Evolutionary conservation across 2,329 filamentous ascomycete genomes (phyloP), one percentile per base, ranked within the genome.

Genomic region (Corynespora cassiicola): DNA sequence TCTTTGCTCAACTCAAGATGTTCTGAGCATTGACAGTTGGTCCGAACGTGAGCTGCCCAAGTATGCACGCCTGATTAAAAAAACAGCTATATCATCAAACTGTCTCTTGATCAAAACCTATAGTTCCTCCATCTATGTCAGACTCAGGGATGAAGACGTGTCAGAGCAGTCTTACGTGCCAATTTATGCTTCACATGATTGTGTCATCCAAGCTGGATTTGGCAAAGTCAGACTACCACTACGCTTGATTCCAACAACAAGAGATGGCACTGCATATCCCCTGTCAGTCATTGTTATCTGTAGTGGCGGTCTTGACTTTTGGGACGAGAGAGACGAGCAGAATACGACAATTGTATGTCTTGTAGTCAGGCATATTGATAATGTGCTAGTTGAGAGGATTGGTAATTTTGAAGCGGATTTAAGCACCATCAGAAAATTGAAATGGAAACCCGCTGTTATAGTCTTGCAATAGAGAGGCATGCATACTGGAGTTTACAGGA

Each of bases 81-180:
- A 7, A 19, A n/a, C 21, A 2, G 7, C 20, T 16, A 22, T 26
- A 9, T 32, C 32, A 2, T 23, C 21, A 4, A 36, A 36, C 15
- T 36, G 31, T 12, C 38, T 41, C 20, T 11, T 36, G 21, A 31
- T 41, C 16, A 36, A 41, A 15, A 41, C 31, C 9, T 14, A 36
- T 12, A 31, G 22, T 7, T 9, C 31, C 9, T 17, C 38, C 11
- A 36, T 36, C 14, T 30, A 19, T 12, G 19, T 41, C 26, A 41
- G 31, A 25, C 7, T 16, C n/a, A 14, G 36, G 14, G n/a, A 9
- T 7, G 20, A 29, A 4, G 25, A 25, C n/a, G n/a, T n/a, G n/a
- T 10, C 14, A 35, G 16, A 30, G 31, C 19, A 36, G 22, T 20
- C 26, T 20, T 10, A 8, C 11, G 5, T n/a, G 30, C n/a, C 37